Base-by-base conservation (phyloP, 73 alveolate species). In the Stentor roeselii region DNA sequence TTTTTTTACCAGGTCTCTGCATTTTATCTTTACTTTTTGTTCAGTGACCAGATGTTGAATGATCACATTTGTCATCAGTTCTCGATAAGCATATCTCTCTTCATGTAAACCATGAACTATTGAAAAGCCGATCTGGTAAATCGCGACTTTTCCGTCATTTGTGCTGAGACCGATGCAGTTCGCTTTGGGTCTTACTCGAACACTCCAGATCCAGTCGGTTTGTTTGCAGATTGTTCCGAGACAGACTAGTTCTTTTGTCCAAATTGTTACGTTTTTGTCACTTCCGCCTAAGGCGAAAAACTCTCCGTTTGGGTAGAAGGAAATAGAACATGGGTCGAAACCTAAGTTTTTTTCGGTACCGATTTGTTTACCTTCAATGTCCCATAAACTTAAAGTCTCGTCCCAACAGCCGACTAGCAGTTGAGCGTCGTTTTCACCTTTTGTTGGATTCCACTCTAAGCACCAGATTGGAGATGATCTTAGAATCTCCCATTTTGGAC, bases 351-450 rank as follows among this genome's bases (percentile, higher is more conserved):
- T 89, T 36, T 88, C 94, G 76, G 36, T 75, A 3, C 94, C 96
- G 37, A 91, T 88, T 60, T 88, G 90, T 3, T 87, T 91, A 1
- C 75, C 84, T 21, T 15, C 3, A 0, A 59, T 78, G 3, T 82
- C 82, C 85, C 90, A 94, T 59, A 92, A 84, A 39, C 94, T 88
- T 15, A 94, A 78, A 59, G 94, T 92, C 61, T 88, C 89, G 50
- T 94, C 98, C 96, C 98, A 94, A 39, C 96, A 89, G 36, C 98
- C 98, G 30, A 94, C 95, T 6, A 87, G 91, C 38, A 94, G 92
- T 32, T n/a, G 39, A 4, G 38, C 88, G 42, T 88, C 94, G 59
- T 90, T 59, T 1, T 89, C 86, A 76, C 82, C 67, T 67, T 82
- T 82, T 84, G 82, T 35, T 61, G 94, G 89, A 76, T 88, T 84